Conservation (phyloP, 768 basidiomycete genomes). For the Zangia roseola region DNA sequence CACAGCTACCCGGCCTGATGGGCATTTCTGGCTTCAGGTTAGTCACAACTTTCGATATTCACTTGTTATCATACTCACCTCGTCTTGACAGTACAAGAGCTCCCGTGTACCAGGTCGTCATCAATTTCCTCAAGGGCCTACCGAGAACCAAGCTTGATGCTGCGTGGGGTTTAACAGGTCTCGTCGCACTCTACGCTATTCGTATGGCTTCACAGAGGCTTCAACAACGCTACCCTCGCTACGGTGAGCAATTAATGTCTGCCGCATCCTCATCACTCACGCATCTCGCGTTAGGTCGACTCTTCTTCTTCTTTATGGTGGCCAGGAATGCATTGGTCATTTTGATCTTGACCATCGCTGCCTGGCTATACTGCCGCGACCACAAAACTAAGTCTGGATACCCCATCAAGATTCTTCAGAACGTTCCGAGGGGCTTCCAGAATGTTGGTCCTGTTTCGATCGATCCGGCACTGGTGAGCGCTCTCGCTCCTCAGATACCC, state of each 20-base stretch:
- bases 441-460: constrained; percentile 49
- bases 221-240: constrained; percentile 57
- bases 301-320: constrained; percentile 77
- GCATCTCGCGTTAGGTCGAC: constrained; percentile 43
- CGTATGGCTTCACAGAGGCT: constrained; percentile 54
- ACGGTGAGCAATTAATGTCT: constrained; percentile 41
- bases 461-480: constrained; percentile 51
- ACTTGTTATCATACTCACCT: background rate
- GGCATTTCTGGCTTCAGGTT: constrained; percentile 85
- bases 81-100: constrained; percentile 66
- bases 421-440: constrained; percentile 83
- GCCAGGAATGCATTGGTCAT: constrained; percentile 86
- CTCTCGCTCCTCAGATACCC: constrained; percentile 74
- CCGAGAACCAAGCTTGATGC: constrained; percentile 74
- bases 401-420: constrained; percentile 81
- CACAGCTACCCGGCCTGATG: constrained; percentile 88
- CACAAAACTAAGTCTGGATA: constrained; percentile 58
- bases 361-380: constrained; percentile 80
- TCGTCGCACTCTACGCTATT: constrained; percentile 68
- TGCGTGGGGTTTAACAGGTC: constrained; percentile 81
- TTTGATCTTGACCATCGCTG: constrained; percentile 79
- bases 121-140: constrained; percentile 87
- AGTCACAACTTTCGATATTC: constrained; percentile 26
- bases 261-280: background rate
- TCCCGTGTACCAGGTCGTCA: constrained; percentile 83